phyloP scores from a whole-genome alignment of 345 rosid genomes.

The Hypericum androsaemum region DNA sequence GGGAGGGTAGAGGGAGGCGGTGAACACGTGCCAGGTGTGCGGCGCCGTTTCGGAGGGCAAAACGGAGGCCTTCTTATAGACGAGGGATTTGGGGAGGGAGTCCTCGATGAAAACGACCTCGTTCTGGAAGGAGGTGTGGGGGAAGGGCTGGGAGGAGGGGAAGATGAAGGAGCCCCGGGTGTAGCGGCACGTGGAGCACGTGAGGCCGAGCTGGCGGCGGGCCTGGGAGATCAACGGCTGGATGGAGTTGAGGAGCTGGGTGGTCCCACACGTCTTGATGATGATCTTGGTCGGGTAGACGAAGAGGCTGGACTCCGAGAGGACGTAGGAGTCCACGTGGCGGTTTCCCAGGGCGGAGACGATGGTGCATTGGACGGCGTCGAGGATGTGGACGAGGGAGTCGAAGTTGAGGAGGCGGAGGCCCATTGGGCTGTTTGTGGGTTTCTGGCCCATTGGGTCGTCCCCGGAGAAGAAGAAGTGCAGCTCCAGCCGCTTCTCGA shows the following conservation, averaged over 20 bases:
- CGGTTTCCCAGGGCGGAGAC: conserved; percentile 88
- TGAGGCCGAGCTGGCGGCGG: conserved; percentile 41
- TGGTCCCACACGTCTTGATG: conserved; percentile 98
- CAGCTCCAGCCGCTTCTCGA: conserved; percentile 94
- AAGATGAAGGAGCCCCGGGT: conserved; percentile 91
- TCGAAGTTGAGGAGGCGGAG: conserved; percentile 67
- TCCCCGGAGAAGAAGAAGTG: conserved; percentile 65
- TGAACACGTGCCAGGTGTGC: conserved; percentile 85
- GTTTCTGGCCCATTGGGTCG: conserved; percentile 13
- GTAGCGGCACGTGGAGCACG: conserved; percentile 54
- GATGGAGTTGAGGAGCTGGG: conserved; percentile 86
- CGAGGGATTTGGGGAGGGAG: conserved; percentile 42
- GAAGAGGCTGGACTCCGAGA: conserved; percentile 91
- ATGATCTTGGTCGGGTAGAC: conserved; percentile 90
- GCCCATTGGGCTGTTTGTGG: conserved; percentile 28
- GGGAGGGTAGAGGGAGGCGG: conserved; percentile 37
- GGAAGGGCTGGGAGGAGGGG: conserved; percentile 78
- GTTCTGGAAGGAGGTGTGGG: conserved; percentile 73
- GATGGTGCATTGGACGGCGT: conserved; percentile 85
- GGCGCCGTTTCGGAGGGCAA: conserved; percentile 56
- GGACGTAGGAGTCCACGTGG: conserved; percentile 77
- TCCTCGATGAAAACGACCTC: conserved; percentile 63
- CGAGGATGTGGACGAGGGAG: conserved; percentile 48
- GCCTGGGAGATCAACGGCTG: conserved; percentile 65
- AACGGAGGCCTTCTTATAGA: conserved; percentile 61